A percentile compares a stretch with the other conserved stretches of the same genome.
These are phyloP conservation scores for Micractinium conductrix DNA, from an alignment of 139 green algal species.

Conservation along the genomic window DNA sequence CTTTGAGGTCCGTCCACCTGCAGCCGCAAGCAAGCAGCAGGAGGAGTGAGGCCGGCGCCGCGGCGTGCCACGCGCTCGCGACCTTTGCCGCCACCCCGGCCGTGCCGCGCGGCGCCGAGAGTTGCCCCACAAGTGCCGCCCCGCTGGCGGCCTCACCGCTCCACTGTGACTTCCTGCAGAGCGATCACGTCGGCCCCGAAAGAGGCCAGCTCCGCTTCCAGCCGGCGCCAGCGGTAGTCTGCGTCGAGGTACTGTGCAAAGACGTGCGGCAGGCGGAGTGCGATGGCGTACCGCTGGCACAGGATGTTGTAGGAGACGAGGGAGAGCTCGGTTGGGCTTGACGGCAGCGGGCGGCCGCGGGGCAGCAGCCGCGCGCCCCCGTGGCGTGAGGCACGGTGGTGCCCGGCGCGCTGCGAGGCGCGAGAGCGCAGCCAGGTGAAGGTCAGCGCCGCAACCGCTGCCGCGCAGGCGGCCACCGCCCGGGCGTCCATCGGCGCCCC, in stretches of 20 bases:
- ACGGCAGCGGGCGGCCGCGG: background rate
- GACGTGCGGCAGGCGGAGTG: conserved; percentile 51
- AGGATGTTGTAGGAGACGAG: conserved; percentile 62
- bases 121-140: background rate
- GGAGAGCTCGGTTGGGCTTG: background rate
- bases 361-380: conserved; percentile 4
- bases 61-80: background rate
- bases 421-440: conserved; percentile 18
- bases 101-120: background rate
- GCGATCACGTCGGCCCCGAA: conserved; percentile 60
- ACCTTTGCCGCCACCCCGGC: background rate
- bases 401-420: background rate
- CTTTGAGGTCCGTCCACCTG: conserved; percentile 43
- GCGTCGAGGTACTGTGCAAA: conserved; percentile 31
- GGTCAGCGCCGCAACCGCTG: background rate
- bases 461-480: background rate
- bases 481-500: background rate
- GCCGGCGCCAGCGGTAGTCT: conserved; percentile 40
- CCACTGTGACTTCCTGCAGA: conserved; percentile 59
- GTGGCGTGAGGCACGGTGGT: background rate
- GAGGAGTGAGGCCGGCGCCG: background rate
- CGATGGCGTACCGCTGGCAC: conserved; percentile 50
- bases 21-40: background rate
- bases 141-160: too few species aligned
- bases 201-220: conserved; percentile 49